Conservation (phyloP, 2,329 filamentous ascomycete species). For the Cercospora sp. region DNA sequence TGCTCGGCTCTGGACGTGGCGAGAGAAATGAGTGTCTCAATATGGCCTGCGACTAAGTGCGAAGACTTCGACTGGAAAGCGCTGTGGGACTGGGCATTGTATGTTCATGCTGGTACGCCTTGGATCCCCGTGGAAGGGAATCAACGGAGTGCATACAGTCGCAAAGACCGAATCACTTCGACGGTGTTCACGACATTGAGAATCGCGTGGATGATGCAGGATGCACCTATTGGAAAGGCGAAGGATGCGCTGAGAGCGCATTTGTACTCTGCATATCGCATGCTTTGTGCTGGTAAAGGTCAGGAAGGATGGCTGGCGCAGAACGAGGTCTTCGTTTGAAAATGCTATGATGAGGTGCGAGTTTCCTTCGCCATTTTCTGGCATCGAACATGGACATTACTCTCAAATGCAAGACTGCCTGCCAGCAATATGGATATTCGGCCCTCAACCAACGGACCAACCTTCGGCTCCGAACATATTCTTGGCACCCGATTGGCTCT, state of each 20-base stretch:
- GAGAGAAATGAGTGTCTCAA: constrained; percentile 3
- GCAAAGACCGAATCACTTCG: constrained; percentile 2
- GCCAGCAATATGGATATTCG: neutral
- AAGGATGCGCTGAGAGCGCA: constrained; percentile 9
- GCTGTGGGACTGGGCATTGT: constrained; percentile 3
- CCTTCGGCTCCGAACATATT: constrained; percentile 8
- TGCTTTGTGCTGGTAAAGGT: constrained; percentile 9
- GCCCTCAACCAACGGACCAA: neutral
- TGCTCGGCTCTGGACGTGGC: neutral
- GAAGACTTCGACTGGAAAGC: constrained; percentile 1
- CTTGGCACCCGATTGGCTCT: constrained; percentile 14
- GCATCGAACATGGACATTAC: neutral
- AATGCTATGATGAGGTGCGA: neutral
- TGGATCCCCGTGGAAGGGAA: constrained; percentile 5
- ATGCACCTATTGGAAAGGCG: neutral
- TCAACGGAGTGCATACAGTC: neutral
- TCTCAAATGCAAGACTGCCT: neutral
- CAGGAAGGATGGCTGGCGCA: constrained; percentile 10
- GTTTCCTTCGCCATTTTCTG: neutral
- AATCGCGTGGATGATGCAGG: constrained; percentile 14
- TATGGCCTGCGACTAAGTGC: neutral
- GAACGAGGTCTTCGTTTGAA: constrained; percentile 6
- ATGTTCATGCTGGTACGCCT: constrained; percentile 7
- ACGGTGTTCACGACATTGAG: constrained; percentile 9
- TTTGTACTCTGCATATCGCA: constrained; percentile 10